A percentile compares a stretch with the other conserved stretches of the same genome.
Evolutionary conservation across 1,284 basidiomycete genomes (phyloP).

Genomic region (Sporisorium exsertum): DNA sequence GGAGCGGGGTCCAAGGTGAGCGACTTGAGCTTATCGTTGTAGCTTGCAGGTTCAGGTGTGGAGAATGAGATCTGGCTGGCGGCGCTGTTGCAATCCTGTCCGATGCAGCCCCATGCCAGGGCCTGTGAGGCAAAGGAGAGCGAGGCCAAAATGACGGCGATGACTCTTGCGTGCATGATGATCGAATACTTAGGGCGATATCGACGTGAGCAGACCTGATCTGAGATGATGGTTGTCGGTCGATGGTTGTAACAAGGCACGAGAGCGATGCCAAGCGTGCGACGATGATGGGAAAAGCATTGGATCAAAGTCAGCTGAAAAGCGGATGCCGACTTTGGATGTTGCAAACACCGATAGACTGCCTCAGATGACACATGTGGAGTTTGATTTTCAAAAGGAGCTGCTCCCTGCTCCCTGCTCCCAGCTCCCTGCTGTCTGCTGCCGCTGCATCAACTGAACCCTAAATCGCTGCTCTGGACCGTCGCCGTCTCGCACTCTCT

Average conservation of each 20-base stretch:
- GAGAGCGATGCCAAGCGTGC: neutral
- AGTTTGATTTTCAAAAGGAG: slow-evolving; percentile 11
- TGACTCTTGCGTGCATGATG: slow-evolving; percentile 25
- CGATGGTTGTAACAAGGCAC: neutral
- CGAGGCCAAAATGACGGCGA: slow-evolving; percentile 34
- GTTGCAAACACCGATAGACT: slow-evolving; percentile 10
- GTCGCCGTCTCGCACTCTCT: neutral
- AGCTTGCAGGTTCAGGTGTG: slow-evolving; percentile 13
- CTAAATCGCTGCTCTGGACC: slow-evolving; percentile 10
- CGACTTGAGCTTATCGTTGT: slow-evolving; percentile 5
- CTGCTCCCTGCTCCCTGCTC: neutral
- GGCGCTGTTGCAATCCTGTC: slow-evolving; percentile 37
- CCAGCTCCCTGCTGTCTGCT: neutral
- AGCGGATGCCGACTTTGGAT: slow-evolving; percentile 29
- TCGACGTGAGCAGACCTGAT: neutral
- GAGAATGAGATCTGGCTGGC: slow-evolving; percentile 49
- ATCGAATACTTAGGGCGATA: neutral
- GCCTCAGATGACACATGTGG: slow-evolving; percentile 28
- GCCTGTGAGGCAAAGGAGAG: slow-evolving; percentile 39
- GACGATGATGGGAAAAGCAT: neutral
- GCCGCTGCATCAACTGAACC: slow-evolving; percentile 2
- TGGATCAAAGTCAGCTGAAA: neutral
- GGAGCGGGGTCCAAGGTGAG: slow-evolving; percentile 14
- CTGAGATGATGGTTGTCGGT: neutral
- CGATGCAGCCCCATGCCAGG: slow-evolving; percentile 47